phyloP scores from a whole-genome alignment of 805 yeast genomes.

The Pichia phayaonensis region DNA sequence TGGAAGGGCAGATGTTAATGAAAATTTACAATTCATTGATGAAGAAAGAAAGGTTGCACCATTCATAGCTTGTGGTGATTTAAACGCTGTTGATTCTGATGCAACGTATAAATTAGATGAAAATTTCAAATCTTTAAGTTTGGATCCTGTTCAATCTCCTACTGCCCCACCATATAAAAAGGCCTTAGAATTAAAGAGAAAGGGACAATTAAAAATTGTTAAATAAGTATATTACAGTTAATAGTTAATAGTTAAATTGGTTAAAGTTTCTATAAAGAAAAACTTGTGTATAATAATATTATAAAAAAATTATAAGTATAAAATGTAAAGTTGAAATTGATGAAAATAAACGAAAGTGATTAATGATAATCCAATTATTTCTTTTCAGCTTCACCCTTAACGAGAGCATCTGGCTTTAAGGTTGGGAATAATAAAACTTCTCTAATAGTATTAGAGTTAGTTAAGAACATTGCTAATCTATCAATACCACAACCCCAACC shows the following conservation, averaged over 20 bases:
- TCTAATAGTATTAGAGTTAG: conserved; percentile 93
- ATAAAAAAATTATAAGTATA: background rate
- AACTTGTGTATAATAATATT: background rate
- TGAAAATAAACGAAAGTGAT: background rate
- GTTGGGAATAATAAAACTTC: conserved; percentile 98
- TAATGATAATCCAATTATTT: conserved; percentile 13
- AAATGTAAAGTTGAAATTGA: background rate
- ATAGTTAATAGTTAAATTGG: background rate
- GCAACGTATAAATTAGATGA: conserved; percentile 73
- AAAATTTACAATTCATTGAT: conserved; percentile 39
- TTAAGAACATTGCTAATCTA: conserved; percentile 95
- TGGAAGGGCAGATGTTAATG: conserved; percentile 44
- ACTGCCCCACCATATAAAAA: conserved; percentile 95
- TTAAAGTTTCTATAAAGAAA: background rate
- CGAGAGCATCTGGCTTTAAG: conserved; percentile 79
- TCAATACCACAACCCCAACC: conserved; percentile 99
- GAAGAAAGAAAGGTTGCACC: conserved; percentile 79
- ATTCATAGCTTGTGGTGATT: conserved; percentile 94
- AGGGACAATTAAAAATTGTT: conserved; percentile 43
- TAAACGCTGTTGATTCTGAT: conserved; percentile 80
- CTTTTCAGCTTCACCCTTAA: conserved; percentile 27
- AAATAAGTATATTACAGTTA: conserved; percentile 6
- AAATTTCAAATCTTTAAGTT: conserved; percentile 34
- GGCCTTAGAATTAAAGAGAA: conserved; percentile 81
- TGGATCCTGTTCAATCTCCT: conserved; percentile 92